Base-by-base conservation (phyloP, 768 basidiomycete species). In the Lactarius psammicola region DNA sequence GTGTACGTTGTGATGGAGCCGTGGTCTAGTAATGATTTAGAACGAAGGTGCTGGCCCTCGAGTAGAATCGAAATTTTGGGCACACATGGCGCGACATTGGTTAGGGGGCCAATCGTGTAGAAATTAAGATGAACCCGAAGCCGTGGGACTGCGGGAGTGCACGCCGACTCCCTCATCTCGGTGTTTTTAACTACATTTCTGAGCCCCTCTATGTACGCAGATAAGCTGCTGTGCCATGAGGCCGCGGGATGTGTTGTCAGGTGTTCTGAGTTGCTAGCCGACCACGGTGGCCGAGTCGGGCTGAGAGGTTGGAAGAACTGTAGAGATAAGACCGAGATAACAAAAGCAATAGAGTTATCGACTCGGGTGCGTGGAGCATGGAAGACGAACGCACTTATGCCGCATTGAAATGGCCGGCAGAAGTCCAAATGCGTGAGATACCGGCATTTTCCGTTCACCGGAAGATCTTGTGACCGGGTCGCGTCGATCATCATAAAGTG, bases 401-500 rank as follows among this genome's bases (percentile, higher is more conserved):
- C 40, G 18, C 42, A n/a, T n/a, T n/a, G n/a, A n/a, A n/a, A n/a
- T 3, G n/a, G 20, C 8, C 8, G 44, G 20, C 9, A 44, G 44
- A 46, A 46, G 44, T 49, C 11, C 20, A n/a, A 42, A 8, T 20
- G 20, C 18, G 40, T 40, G 42, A 20, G 20, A 46, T 15, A 26
- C 23, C 23, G 46, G 46, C 46, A 49, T 26, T 5, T 13, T 6
- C 49, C 42, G 23, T n/a, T 6, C 11, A 49, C 49, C 49, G 49
- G 49, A 26, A 51, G 49, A 26, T 51, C 49, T 17, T 51, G 49
- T 55, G 54, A 55, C 31, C 17, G 9, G 54, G 54, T 55, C 56
- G 42, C 33, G 23, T 60, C 46, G 28, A 55, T 62, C 60, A 55
- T 11, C 26, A 49, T 51, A 51, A 51, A 51, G 49, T n/a, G 11